These are phyloP conservation scores for Agaricales sp. DNA, from an alignment of 1,284 basidiomycete species.

Conservation along the genomic window DNA sequence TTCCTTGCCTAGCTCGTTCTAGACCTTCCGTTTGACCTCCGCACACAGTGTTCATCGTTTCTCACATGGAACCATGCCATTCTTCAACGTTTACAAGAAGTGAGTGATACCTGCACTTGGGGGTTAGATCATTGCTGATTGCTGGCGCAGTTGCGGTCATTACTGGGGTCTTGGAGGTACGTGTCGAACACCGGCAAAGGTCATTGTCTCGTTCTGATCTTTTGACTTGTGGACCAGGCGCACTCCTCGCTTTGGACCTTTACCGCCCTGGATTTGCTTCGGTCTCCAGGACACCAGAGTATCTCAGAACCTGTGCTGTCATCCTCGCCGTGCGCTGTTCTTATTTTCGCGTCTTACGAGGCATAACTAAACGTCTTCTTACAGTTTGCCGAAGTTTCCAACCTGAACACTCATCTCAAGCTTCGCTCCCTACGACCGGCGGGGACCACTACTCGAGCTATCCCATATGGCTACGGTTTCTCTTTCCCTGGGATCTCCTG, in stretches of 20 bases:
- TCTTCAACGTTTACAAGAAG: conserved; percentile 87
- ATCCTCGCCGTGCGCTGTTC: not conserved
- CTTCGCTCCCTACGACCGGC: conserved; percentile 77
- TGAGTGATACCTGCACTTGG: conserved; percentile 26
- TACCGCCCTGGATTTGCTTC: not conserved
- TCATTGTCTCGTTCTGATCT: not conserved
- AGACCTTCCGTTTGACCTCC: too few relatives aligned
- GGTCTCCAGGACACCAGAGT: not conserved
- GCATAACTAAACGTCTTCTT: conserved; percentile 12
- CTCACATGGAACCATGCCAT: conserved; percentile 91
- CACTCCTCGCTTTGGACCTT: not conserved
- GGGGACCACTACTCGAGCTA: conserved; percentile 71
- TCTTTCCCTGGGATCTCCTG: conserved; percentile 50
- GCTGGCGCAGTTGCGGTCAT: not conserved
- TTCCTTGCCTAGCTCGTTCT: not conserved
- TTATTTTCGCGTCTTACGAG: not conserved
- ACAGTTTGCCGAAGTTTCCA: conserved; percentile 83
- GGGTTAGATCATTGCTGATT: too few relatives aligned
- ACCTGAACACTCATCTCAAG: conserved; percentile 77
- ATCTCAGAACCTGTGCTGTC: not conserved
- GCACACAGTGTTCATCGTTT: conserved; percentile 76
- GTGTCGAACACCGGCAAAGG: conserved; percentile 1
- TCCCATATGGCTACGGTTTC: conserved; percentile 87
- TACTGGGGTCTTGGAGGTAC: not conserved
- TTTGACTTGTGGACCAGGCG: not conserved